These are phyloP conservation scores for Geum urbanum DNA, from an alignment of 306 rosid genomes.

Conservation along the genomic window DNA sequence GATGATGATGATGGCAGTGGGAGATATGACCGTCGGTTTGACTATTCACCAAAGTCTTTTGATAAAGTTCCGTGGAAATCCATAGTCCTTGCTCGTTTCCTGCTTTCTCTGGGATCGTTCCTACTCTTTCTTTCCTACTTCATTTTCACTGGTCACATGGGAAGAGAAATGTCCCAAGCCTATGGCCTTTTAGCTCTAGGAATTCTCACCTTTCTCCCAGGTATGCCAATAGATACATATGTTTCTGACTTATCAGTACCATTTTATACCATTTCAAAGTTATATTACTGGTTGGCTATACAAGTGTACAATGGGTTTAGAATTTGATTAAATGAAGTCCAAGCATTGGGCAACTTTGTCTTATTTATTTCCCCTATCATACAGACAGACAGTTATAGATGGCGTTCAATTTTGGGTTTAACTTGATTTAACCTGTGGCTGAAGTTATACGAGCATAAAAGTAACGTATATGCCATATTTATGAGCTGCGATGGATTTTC, in stretches of 20 bases:
- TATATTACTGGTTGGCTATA: not conserved
- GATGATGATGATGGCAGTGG: conserved; percentile 39
- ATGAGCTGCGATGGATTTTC: not conserved
- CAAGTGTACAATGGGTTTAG: not conserved
- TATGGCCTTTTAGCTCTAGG: conserved; percentile 87
- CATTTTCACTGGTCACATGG: conserved; percentile 90
- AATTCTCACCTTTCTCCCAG: conserved; percentile 87
- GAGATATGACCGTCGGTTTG: conserved; percentile 78
- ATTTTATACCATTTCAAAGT: not conserved
- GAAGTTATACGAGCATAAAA: not conserved
- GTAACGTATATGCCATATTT: not conserved
- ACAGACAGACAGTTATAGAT: not conserved
- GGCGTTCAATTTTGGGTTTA: not conserved
- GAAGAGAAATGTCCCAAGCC: conserved; percentile 84
- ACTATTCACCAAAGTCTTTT: conserved; percentile 65
- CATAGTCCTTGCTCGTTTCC: conserved; percentile 76
- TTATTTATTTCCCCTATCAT: not conserved
- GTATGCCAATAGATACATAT: conserved; percentile 34
- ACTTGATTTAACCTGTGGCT: not conserved
- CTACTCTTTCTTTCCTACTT: conserved; percentile 83
- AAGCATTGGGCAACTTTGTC: not conserved
- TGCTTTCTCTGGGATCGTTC: conserved; percentile 60
- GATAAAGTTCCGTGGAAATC: conserved; percentile 96
- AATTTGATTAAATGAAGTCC: not conserved
- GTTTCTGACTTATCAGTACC: not conserved